Evolutionary conservation across 164 flowering plant species (phyloP), one percentile per base, ranked within the genome.

Genomic region (Sextonia rubra): DNA sequence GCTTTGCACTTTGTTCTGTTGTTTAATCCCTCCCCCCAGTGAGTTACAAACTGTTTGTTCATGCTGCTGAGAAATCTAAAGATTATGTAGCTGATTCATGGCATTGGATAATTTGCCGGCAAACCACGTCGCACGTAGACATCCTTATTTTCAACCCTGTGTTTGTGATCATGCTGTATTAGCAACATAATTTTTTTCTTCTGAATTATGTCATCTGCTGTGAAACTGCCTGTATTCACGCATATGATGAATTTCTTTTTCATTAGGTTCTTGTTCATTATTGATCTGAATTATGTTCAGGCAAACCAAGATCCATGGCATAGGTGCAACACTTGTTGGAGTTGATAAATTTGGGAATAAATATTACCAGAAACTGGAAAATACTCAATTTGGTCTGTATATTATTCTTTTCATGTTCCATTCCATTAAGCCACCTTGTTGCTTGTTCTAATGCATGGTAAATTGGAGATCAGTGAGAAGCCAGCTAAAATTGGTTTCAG

Each of bases 281-380:
- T 37, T 69, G 22, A 64, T 68, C 69, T 66, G n/a, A 37, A 62
- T 73, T 29, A 66, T 75, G 18, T 83, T 49, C 82, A 95, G 99
- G 93, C 99, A 93, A 85, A 91, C 93, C 71, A 95, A 95, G 79
- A 85, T 95, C 72, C 98, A 95, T 80, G 89, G 90, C 23, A 89
- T 90, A 20, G 97, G 99, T 63, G 97, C 97, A 65, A 90, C 80
- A n/a, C 80, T 90, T 71, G 97, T 90, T 44, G 98, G 99, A 71
- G 90, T 95, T 66, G 99, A 93, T 74, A 88, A 91, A 77, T 88
- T 89, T 77, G 97, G 99, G 30, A 91, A 95, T 61, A 93, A 91
- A 78, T 95, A 95, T 79, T 95, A 88, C 74, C 79, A 95, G 87
- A 90, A 79, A 9, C 83, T 88, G 62, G 86, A 76, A 49, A 80